Evolutionary conservation across 768 basidiomycete genomes (phyloP).

Genomic region (Polyporus arcularius): DNA sequence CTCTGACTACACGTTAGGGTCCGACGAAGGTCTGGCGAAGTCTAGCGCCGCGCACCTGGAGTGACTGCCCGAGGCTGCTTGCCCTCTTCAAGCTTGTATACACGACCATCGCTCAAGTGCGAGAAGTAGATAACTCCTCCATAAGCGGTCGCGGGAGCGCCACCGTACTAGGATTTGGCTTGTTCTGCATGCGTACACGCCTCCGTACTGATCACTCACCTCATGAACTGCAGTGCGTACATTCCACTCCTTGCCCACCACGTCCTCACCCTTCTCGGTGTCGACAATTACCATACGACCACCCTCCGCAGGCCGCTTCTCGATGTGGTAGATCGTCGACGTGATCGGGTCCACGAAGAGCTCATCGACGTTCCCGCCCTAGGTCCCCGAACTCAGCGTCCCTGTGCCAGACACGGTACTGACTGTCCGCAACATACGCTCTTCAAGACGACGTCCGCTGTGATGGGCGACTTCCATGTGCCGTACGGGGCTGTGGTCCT

Average conservation of each 20-base stretch:
- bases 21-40: slow-evolving; percentile 6
- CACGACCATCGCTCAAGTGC: slow-evolving; percentile 49
- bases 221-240: slow-evolving; percentile 63
- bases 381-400: too few species aligned
- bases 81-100: slow-evolving; percentile 46
- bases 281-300: slow-evolving; percentile 61
- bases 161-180: slow-evolving; percentile 50
- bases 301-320: slow-evolving; percentile 57
- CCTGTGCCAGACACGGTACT: too few species aligned
- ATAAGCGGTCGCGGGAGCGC: slow-evolving; percentile 56
- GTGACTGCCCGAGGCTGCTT: slow-evolving; percentile 50
- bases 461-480: slow-evolving; percentile 61
- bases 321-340: slow-evolving; percentile 52
- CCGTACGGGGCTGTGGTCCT: slow-evolving; percentile 52
- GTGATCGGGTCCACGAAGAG: slow-evolving; percentile 41
- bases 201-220: slow-evolving; percentile 15
- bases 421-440: slow-evolving; percentile 29
- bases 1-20: slow-evolving; percentile 30
- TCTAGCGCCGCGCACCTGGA: slow-evolving; percentile 48
- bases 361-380: too few species aligned
- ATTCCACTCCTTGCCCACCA: slow-evolving; percentile 57
- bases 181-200: neutral
- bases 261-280: slow-evolving; percentile 48
- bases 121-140: slow-evolving; percentile 60
- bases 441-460: slow-evolving; percentile 51